Evolutionary conservation across 495 filamentous ascomycete genomes (phyloP).

Genomic region (Daldinia grandis): DNA sequence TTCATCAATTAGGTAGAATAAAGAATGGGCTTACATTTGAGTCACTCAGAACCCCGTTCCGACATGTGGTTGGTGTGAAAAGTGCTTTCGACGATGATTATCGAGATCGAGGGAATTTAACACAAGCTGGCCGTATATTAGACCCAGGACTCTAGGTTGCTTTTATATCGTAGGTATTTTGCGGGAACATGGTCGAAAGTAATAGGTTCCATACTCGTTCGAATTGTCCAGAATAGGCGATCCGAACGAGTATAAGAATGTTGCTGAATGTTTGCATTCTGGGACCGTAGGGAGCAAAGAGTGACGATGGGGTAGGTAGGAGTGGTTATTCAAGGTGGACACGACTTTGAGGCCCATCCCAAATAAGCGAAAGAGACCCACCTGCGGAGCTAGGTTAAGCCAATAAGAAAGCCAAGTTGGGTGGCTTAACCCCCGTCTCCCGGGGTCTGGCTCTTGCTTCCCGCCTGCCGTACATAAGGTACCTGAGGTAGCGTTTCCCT

Average conservation of each 20-base stretch:
- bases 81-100: constrained; percentile 1
- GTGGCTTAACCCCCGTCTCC: constrained; percentile 43
- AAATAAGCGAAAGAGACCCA: constrained; percentile 45
- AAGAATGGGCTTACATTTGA: constrained; percentile 21
- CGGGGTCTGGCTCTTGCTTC: constrained; percentile 43
- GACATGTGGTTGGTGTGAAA: constrained; percentile 22
- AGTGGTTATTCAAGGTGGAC: constrained; percentile 45
- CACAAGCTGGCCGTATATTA: constrained; percentile 21
- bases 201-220: constrained; percentile 36
- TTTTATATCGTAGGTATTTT: constrained; percentile 17
- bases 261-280: constrained; percentile 31
- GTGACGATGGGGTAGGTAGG: constrained; percentile 47
- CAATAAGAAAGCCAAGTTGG: constrained; percentile 39
- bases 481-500: constrained; percentile 49
- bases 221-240: constrained; percentile 45
- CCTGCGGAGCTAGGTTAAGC: constrained; percentile 35
- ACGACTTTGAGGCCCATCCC: constrained; percentile 47
- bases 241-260: constrained; percentile 53
- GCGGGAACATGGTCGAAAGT: background rate
- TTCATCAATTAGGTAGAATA: constrained; percentile 6
- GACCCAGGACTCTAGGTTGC: constrained; percentile 1
- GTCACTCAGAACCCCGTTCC: constrained; percentile 9
- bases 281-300: constrained; percentile 31
- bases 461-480: constrained; percentile 42
- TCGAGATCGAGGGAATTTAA: constrained; percentile 44